These are phyloP conservation scores for Lasiosphaeria hispida DNA, from an alignment of 495 filamentous ascomycete genomes.

Conservation along the genomic window DNA sequence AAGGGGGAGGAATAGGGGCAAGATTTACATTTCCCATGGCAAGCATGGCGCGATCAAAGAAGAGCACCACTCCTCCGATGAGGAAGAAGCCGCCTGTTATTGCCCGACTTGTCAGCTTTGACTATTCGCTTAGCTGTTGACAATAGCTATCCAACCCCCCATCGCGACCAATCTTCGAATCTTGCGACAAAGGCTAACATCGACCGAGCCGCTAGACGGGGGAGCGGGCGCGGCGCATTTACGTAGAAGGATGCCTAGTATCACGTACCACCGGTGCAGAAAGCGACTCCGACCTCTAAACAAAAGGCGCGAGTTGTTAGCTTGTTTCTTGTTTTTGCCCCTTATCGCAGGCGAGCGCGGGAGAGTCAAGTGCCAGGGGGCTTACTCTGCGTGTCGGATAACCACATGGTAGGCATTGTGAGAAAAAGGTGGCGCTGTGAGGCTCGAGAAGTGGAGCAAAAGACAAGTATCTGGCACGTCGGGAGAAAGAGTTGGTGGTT, in stretches of 20 bases:
- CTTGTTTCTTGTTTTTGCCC: conserved; percentile 9
- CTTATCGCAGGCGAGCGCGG: neutral
- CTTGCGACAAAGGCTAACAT: neutral
- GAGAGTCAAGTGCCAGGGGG: conserved; percentile 8
- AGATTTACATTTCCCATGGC: conserved; percentile 50
- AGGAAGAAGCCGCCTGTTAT: conserved; percentile 82
- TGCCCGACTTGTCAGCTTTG: neutral
- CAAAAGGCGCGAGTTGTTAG: conserved; percentile 19
- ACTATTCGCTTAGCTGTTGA: neutral
- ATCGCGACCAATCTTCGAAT: no score
- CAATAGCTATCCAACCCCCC: no score
- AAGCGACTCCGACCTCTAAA: conserved; percentile 89
- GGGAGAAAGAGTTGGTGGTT: neutral
- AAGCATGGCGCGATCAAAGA: conserved; percentile 95
- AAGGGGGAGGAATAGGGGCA: conserved; percentile 63
- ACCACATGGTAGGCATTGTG: conserved; percentile 73
- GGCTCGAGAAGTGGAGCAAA: neutral
- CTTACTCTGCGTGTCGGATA: conserved; percentile 93
- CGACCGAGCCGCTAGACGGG: neutral
- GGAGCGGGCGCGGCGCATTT: neutral
- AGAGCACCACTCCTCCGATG: conserved; percentile 86
- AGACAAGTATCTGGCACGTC: no score
- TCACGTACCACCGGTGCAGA: conserved; percentile 90
- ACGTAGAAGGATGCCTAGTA: neutral
- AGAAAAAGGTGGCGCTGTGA: neutral